Percentiles rank a stretch among this genome's conserved stretches.
These are phyloP conservation scores for Curvularia sp. DNA, from an alignment of 2,329 filamentous ascomycete species.

Conservation along the genomic window DNA sequence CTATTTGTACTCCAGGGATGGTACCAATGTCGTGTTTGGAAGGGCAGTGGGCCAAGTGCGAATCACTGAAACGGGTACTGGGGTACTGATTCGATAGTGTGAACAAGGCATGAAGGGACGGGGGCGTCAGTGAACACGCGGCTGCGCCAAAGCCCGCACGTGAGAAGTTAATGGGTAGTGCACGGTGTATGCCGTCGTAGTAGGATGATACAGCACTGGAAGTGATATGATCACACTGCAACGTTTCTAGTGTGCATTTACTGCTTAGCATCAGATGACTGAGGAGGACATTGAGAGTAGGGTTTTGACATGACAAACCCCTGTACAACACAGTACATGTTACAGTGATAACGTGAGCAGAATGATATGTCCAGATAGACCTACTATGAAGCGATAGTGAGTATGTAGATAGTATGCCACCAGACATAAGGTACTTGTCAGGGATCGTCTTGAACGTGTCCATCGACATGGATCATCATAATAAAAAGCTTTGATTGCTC, in stretches of 20 bases:
- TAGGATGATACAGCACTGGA: background rate
- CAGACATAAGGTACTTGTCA: background rate
- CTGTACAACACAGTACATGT: background rate
- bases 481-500: background rate
- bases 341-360: background rate
- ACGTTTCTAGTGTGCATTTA: background rate
- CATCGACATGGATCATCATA: background rate
- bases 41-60: background rate
- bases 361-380: background rate
- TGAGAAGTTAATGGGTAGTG: background rate
- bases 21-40: background rate
- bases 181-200: background rate
- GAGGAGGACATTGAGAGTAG: background rate
- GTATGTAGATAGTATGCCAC: fast-evolving
- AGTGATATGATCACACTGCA: background rate
- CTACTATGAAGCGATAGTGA: background rate
- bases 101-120: background rate
- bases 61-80: background rate
- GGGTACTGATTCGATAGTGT: background rate
- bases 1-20: background rate
- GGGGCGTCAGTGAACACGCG: background rate
- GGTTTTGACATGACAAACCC: background rate
- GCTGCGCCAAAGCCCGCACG: background rate
- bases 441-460: background rate
- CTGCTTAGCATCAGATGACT: background rate